Evolutionary conservation across 1,139 yeast genomes (phyloP), one percentile per base, ranked within the genome.

Genomic region (Diutina sp.): DNA sequence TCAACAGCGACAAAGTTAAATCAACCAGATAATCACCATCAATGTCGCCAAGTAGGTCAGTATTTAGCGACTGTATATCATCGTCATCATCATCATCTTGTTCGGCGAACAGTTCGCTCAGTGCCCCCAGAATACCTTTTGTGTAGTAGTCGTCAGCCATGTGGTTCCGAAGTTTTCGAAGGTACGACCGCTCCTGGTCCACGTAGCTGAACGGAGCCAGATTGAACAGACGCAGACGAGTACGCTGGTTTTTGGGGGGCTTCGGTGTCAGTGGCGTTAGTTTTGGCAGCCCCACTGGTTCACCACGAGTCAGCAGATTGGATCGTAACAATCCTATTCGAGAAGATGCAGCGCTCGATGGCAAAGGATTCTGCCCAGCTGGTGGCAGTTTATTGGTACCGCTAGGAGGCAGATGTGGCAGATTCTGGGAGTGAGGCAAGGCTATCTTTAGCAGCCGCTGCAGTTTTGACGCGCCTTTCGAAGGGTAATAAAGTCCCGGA

Each of bases 161-260:
- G 62, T 82, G 87, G 62, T 84, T 84, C 58, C 81, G 77, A 64
- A 88, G 79, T 64, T 82, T 82, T 58, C 80, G 79, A 57, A 88
- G 68, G 65, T 88, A 88, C 0, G 84, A 82, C 63, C 79, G 77
- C 66, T 88, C 95, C 64, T 87, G 93, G 2, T 84, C 82, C 55
- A 76, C 69, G 64, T 80, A 81, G 62, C 18, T 32, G n/a, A 32
- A 21, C 16, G 6, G 18, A 6, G 44, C 21, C 18, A 28, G 53
- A n/a, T 21, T 32, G n/a, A 50, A 16, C 53, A 50, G 53, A 1
- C 53, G 41, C 53, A 50, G 53, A n/a, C 53, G 44, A 16, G 35
- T 50, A n/a, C 53, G 32, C 18, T 30, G 30, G 16, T 21, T 21
- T 21, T 46, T 46, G 5, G 44, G 28, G 6, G 44, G 21, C 29